Evolutionary conservation across 2,329 filamentous ascomycete species (phyloP).

Genomic region (Diaporthe citrichinensis): DNA sequence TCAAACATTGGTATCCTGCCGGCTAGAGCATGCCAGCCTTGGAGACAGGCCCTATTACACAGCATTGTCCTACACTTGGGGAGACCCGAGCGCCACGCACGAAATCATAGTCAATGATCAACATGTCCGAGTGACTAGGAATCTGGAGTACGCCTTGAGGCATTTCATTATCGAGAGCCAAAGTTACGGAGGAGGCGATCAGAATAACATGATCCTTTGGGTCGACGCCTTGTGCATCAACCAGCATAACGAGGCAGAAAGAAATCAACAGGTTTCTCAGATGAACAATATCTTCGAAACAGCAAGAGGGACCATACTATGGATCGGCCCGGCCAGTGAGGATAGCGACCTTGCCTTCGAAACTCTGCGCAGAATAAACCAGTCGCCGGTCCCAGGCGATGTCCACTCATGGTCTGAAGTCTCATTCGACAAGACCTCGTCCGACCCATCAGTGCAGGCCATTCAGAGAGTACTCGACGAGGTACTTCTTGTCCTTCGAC

Average conservation of each 20-base stretch:
- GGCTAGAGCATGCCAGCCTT: conserved; percentile 2
- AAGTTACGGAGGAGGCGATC: neutral
- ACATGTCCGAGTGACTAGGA: neutral
- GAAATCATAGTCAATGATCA: conserved; percentile 6
- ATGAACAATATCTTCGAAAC: neutral
- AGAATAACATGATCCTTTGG: neutral
- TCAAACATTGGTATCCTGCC: neutral
- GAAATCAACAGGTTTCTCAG: conserved; percentile 12
- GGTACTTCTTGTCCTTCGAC: neutral
- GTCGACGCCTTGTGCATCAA: conserved; percentile 29
- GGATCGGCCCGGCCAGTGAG: conserved; percentile 1
- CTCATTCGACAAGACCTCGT: conserved; percentile 1
- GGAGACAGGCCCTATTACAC: neutral
- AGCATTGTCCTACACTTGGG: conserved; percentile 26
- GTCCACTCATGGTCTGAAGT: conserved; percentile 15
- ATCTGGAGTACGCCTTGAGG: conserved; percentile 1
- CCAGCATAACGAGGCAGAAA: conserved; percentile 12
- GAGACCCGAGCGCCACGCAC: conserved; percentile 1
- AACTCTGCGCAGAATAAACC: neutral
- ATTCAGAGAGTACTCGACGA: neutral
- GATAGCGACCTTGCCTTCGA: conserved; percentile 16
- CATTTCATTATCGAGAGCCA: neutral
- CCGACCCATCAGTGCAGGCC: neutral
- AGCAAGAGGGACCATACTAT: neutral
- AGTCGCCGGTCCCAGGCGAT: neutral